Evolutionary conservation across 306 rosid species (phyloP).

Genomic region (Gynostemma pentaphyllum): DNA sequence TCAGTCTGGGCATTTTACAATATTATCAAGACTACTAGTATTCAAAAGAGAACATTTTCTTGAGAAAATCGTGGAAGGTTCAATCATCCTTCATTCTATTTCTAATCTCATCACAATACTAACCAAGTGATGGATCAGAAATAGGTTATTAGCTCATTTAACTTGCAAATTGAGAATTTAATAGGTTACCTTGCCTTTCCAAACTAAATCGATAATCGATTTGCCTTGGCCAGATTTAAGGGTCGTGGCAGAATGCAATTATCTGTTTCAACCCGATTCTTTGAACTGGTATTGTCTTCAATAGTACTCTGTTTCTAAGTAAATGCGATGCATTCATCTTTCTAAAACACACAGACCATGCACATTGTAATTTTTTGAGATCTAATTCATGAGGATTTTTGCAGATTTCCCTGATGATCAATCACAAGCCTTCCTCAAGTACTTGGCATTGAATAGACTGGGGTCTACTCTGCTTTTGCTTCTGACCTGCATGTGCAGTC

Average conservation of each 20-base stretch:
- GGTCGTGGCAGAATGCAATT: background rate
- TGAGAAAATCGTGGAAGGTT: slow-evolving; percentile 3
- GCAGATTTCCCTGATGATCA: slow-evolving; percentile 7
- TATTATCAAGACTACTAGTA: background rate
- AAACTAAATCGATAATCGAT: background rate
- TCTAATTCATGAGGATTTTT: background rate
- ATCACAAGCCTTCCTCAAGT: slow-evolving; percentile 5
- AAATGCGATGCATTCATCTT: background rate
- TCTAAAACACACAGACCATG: background rate
- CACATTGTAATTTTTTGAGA: background rate
- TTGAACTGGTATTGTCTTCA: background rate
- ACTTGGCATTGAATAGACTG: background rate
- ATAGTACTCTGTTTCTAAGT: background rate
- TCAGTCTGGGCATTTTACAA: background rate
- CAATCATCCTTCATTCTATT: background rate
- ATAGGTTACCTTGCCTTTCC: slow-evolving; percentile 3
- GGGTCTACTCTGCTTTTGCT: slow-evolving; percentile 8
- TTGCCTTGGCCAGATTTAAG: slow-evolving; percentile 3
- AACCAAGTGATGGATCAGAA: background rate
- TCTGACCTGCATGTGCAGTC: slow-evolving; percentile 13
- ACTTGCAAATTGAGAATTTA: background rate
- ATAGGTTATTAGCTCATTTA: slow-evolving; percentile 1
- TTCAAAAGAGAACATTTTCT: background rate
- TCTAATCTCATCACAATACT: background rate
- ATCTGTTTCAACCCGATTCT: background rate